Conservation (phyloP, 1,284 basidiomycete genomes). For the Ceratobasidium sp. region DNA sequence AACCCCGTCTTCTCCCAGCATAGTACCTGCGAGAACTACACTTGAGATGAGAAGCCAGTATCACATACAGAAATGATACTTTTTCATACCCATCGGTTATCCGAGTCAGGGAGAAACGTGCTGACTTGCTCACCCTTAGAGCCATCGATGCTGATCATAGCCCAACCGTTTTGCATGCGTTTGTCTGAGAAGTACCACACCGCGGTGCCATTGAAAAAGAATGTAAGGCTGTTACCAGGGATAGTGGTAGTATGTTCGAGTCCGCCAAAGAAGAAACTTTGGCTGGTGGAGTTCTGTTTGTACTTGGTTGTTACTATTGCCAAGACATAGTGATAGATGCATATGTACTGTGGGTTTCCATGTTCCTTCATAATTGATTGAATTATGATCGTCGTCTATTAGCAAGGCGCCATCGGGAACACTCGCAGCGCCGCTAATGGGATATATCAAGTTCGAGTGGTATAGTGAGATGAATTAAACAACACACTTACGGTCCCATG, state of each 20-base stretch:
- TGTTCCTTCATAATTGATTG: neutral
- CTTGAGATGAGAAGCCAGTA: neutral
- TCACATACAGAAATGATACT: neutral
- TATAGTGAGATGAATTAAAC: too few relatives aligned
- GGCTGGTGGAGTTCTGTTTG: neutral
- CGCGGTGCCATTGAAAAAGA: conserved; percentile 16
- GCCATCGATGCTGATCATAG: conserved; percentile 12
- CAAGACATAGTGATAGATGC: neutral
- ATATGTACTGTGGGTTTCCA: too few relatives aligned
- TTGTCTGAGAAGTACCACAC: conserved; percentile 28
- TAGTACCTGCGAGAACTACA: neutral
- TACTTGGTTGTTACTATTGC: neutral
- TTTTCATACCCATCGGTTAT: neutral
- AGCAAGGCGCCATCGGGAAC: neutral
- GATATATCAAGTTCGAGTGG: too few relatives aligned
- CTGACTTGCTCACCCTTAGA: neutral
- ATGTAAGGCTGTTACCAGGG: neutral
- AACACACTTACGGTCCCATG: too few relatives aligned
- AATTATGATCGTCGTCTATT: neutral
- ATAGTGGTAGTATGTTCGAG: conserved; percentile 4
- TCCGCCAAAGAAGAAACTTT: neutral
- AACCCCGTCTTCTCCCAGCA: conserved; percentile 11
- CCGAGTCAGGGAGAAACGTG: neutral
- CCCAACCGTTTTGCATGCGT: neutral
- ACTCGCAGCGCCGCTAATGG: neutral